phyloP scores from a whole-genome alignment of 2,329 filamentous ascomycete genomes.

The Aspergillus sp. region DNA sequence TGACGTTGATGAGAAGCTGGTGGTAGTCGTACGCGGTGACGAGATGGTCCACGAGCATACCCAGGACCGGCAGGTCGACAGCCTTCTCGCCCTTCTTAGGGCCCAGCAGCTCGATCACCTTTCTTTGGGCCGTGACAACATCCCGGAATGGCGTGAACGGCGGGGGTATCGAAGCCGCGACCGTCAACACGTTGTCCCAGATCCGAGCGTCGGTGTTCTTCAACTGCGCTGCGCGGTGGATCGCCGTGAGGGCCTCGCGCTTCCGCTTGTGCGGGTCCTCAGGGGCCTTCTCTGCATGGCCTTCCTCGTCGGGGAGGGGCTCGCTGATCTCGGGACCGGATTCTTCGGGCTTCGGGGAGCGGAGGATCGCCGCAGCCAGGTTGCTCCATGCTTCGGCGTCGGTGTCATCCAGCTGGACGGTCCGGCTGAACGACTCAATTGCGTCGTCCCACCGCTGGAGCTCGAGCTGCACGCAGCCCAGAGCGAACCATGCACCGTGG shows the following conservation, averaged over 20 bases:
- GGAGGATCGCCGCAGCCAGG: slow-evolving; percentile 77
- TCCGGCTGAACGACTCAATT: slow-evolving; percentile 76
- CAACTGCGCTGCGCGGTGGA: slow-evolving; percentile 80
- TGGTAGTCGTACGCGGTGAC: slow-evolving; percentile 51
- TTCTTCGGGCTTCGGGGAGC: slow-evolving; percentile 36
- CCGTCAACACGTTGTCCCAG: slow-evolving; percentile 93
- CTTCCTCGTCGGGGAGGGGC: slow-evolving; percentile 24
- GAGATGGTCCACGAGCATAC: slow-evolving; percentile 69
- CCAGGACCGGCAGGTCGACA: slow-evolving; percentile 72
- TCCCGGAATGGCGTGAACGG: slow-evolving; percentile 66
- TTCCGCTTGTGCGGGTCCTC: slow-evolving; percentile 62
- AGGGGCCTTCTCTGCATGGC: slow-evolving; percentile 20
- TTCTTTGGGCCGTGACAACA: slow-evolving; percentile 70
- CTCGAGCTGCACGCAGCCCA: slow-evolving; percentile 84
- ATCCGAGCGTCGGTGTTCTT: slow-evolving; percentile 88
- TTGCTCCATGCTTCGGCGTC: slow-evolving; percentile 96
- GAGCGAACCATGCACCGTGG: slow-evolving; percentile 79
- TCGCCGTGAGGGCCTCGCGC: slow-evolving; percentile 74
- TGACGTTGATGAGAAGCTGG: slow-evolving; percentile 31
- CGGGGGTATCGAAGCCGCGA: slow-evolving; percentile 74
- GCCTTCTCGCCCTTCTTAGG: slow-evolving; percentile 68
- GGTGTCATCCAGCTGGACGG: slow-evolving; percentile 80
- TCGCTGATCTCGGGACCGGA: slow-evolving; percentile 22
- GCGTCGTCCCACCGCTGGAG: slow-evolving; percentile 75
- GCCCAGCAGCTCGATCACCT: slow-evolving; percentile 72